These are phyloP conservation scores for Sarocladium brachiariae DNA, from an alignment of 2,329 filamentous ascomycete species.

Conservation along the genomic window DNA sequence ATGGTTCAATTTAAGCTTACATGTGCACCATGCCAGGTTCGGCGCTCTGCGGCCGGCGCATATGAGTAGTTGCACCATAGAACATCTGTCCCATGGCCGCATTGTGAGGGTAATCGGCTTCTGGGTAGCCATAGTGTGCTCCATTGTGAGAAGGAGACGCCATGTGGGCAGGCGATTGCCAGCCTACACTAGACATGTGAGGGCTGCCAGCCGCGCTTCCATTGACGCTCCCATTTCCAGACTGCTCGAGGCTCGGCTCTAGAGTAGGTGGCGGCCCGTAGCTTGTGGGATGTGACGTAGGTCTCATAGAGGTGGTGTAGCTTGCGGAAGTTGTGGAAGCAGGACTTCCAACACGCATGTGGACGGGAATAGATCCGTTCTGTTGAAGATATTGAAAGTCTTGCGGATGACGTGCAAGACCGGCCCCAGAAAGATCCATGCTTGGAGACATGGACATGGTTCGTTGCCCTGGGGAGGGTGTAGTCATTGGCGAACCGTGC, in stretches of 20 bases:
- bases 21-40: constrained; percentile 50
- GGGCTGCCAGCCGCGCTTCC: constrained; percentile 80
- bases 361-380: constrained; percentile 72
- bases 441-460: constrained; percentile 73
- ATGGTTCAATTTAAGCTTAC: constrained; percentile 21
- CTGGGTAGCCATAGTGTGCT: constrained; percentile 70
- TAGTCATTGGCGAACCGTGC: constrained; percentile 68
- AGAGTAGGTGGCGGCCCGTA: constrained; percentile 81
- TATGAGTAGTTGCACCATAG: constrained; percentile 56
- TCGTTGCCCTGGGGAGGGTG: constrained; percentile 76
- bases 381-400: constrained; percentile 69
- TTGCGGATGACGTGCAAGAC: constrained; percentile 54
- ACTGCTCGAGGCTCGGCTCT: constrained; percentile 75
- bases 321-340: constrained; percentile 59
- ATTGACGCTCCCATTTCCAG: constrained; percentile 59
- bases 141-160: constrained; percentile 62
- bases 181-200: constrained; percentile 74
- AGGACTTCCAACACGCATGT: constrained; percentile 70
- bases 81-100: constrained; percentile 61
- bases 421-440: constrained; percentile 62
- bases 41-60: constrained; percentile 68
- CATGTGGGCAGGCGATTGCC: constrained; percentile 78
- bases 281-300: constrained; percentile 78
- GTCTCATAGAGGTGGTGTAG: constrained; percentile 46
- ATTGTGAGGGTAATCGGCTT: constrained; percentile 59